Conservation (phyloP, 257 asterid species). For the Lithospermum erythrorhizon region DNA sequence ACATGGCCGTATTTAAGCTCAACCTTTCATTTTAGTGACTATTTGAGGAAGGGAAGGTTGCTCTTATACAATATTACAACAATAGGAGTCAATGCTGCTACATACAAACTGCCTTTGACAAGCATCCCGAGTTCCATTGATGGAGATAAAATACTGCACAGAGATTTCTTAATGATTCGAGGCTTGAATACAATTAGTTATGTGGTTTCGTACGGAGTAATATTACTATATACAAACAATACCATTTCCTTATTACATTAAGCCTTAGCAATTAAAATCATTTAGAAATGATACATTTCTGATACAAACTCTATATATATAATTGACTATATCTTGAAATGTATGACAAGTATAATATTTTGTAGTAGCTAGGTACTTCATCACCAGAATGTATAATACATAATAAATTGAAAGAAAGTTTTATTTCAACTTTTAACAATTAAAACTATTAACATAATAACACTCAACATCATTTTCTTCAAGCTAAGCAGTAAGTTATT, state of each 20-base stretch:
- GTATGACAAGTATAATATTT: background rate
- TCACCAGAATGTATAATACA: too few relatives aligned
- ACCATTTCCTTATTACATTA: background rate
- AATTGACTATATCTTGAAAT: background rate
- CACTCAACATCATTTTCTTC: background rate
- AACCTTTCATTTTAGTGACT: constrained; percentile 65
- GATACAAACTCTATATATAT: background rate
- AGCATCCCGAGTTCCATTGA: constrained; percentile 95
- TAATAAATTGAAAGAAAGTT: too few relatives aligned
- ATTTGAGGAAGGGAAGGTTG: constrained; percentile 99
- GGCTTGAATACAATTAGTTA: constrained; percentile 73
- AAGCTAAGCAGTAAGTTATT: constrained; percentile 1
- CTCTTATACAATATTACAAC: constrained; percentile 97
- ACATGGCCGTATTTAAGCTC: constrained; percentile 14
- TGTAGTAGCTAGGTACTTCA: too few relatives aligned
- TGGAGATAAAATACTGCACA: constrained; percentile 95
- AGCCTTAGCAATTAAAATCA: too few relatives aligned
- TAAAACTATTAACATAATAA: background rate
- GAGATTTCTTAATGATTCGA: constrained; percentile 72
- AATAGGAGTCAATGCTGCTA: constrained; percentile 93
- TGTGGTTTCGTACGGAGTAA: constrained; percentile 99
- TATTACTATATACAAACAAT: background rate
- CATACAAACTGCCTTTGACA: constrained; percentile 97
- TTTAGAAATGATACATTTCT: background rate
- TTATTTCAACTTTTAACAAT: background rate